Percentiles rank a stretch among this genome's conserved stretches.
These are phyloP conservation scores for Favolaschia claudopus DNA, from an alignment of 768 basidiomycete genomes.

Conservation along the genomic window DNA sequence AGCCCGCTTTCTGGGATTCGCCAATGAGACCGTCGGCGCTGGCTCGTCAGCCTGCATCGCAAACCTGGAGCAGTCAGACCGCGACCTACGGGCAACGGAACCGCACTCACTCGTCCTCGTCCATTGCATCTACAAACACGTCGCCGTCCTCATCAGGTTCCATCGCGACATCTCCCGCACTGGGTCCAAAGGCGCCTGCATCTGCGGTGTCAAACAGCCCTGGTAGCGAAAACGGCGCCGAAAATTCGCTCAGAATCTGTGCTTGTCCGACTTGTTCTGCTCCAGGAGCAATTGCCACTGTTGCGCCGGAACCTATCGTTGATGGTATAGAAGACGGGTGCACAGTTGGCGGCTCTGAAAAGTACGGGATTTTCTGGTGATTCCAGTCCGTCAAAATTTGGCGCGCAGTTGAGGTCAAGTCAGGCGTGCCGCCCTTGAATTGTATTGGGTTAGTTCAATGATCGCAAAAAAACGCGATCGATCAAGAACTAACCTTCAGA, in stretches of 20 bases:
- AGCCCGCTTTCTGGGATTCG: slow-evolving; percentile 33
- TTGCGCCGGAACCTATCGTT: slow-evolving; percentile 34
- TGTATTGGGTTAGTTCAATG: not conserved
- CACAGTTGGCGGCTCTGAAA: slow-evolving; percentile 76
- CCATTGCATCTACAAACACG: slow-evolving; percentile 41
- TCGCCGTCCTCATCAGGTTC: slow-evolving; percentile 50
- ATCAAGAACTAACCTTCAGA: slow-evolving; percentile 64
- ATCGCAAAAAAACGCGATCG: not conserved
- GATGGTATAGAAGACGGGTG: slow-evolving; percentile 80
- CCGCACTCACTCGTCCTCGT: slow-evolving; percentile 47
- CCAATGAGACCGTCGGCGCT: not conserved
- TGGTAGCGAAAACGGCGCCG: slow-evolving; percentile 80
- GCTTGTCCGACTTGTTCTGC: slow-evolving; percentile 85
- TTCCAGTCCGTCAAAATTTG: slow-evolving; percentile 93
- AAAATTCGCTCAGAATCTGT: slow-evolving; percentile 74
- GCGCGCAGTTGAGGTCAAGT: slow-evolving; percentile 82
- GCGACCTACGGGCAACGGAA: not conserved
- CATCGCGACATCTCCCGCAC: slow-evolving; percentile 50
- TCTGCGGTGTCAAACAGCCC: slow-evolving; percentile 86
- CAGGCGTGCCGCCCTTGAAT: slow-evolving; percentile 86
- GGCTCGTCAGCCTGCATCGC: slow-evolving; percentile 22
- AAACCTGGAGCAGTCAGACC: not conserved
- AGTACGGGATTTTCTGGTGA: slow-evolving; percentile 93
- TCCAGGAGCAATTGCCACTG: slow-evolving; percentile 62
- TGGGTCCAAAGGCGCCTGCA: slow-evolving; percentile 74